A percentile compares a stretch with the other conserved stretches of the same genome.
These are phyloP conservation scores for Jacaranda mimosifolia DNA, from an alignment of 257 asterid genomes.

Conservation along the genomic window DNA sequence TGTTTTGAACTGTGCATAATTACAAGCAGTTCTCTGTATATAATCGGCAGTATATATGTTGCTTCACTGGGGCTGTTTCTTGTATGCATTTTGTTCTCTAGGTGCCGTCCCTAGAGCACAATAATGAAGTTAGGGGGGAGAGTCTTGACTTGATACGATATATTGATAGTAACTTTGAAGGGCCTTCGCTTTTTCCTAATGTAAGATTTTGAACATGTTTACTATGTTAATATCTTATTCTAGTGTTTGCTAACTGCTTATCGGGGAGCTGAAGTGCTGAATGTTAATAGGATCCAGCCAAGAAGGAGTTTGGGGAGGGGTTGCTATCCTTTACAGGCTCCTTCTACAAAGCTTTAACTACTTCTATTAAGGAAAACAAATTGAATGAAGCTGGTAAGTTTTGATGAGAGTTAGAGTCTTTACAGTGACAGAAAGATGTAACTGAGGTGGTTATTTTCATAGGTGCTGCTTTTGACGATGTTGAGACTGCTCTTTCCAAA, in stretches of 20 bases:
- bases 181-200: slow-evolving; percentile 81
- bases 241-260: slow-evolving; percentile 18
- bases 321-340: slow-evolving; percentile 57
- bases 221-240: not conserved
- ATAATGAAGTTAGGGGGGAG: slow-evolving; percentile 84
- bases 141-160: slow-evolving; percentile 87
- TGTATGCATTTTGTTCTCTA: slow-evolving; percentile 23
- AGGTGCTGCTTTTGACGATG: slow-evolving; percentile 70
- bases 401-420: not conserved
- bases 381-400: slow-evolving; percentile 58
- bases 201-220: slow-evolving; percentile 52
- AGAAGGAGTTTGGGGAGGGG: slow-evolving; percentile 69
- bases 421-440: slow-evolving; percentile 22
- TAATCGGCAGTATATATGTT: no score
- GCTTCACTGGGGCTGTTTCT: not conserved
- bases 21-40: no score
- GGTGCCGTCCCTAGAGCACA: slow-evolving; percentile 90
- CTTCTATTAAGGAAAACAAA: slow-evolving; percentile 64
- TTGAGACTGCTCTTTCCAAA: slow-evolving; percentile 77
- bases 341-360: slow-evolving; percentile 56
- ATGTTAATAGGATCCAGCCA: slow-evolving; percentile 60
- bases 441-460: slow-evolving; percentile 17
- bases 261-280: slow-evolving; percentile 18
- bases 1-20: not conserved
- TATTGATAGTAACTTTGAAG: slow-evolving; percentile 75